Evolutionary conservation across 23 red algal genomes (phyloP).

Genomic region (Gracilaria gracilis): DNA sequence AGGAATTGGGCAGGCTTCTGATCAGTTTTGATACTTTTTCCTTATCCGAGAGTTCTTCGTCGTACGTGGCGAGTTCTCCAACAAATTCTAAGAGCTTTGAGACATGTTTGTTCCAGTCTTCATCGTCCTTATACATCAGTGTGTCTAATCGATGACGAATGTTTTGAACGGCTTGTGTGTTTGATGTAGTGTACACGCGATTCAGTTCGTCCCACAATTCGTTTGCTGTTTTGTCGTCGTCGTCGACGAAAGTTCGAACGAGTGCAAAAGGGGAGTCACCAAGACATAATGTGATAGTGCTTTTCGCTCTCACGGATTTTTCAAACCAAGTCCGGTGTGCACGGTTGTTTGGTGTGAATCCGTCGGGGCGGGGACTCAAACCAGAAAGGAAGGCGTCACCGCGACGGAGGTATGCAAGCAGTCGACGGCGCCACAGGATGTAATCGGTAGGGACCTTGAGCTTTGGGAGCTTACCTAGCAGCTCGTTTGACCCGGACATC

Average conservation of each 20-base stretch:
- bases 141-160: too few relatives aligned
- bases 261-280: neutral
- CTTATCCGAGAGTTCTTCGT: too few relatives aligned
- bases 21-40: too few relatives aligned
- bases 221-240: constrained; percentile 2
- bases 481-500: neutral
- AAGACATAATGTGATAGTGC: neutral
- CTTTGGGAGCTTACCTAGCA: neutral
- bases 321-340: neutral
- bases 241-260: neutral
- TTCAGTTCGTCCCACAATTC: too few relatives aligned
- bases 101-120: too few relatives aligned
- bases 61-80: too few relatives aligned
- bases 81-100: too few relatives aligned
- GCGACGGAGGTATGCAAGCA: neutral
- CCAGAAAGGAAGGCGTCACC: neutral
- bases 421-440: too few relatives aligned
- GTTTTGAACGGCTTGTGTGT: too few relatives aligned
- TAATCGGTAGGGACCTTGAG: neutral
- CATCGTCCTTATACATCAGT: too few relatives aligned
- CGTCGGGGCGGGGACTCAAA: neutral
- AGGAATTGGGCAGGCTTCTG: too few relatives aligned
- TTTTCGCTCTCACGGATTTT: neutral
- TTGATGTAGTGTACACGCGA: too few relatives aligned
- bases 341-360: neutral